These are phyloP conservation scores for Podaxis sp. DNA, from an alignment of 768 basidiomycete genomes.

Conservation along the genomic window DNA sequence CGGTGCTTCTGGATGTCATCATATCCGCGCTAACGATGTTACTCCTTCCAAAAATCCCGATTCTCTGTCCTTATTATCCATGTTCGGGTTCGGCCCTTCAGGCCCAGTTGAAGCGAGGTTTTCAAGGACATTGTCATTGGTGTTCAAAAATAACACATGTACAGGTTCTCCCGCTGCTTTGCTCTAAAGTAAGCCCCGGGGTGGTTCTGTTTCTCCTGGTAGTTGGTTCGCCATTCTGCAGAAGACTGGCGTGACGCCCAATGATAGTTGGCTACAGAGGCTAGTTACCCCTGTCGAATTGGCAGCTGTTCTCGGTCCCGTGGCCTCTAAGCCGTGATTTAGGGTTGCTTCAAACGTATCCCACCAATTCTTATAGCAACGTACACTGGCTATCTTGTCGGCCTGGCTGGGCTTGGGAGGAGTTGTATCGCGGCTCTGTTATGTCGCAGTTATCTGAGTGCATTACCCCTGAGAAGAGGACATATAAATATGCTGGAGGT, in stretches of 20 bases:
- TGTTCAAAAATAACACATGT: neutral
- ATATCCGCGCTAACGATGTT: constrained; percentile 18
- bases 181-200: constrained; percentile 29
- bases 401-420: too few relatives aligned
- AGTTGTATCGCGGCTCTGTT: too few relatives aligned
- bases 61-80: constrained; percentile 25
- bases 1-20: constrained; percentile 21
- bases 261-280: too few relatives aligned
- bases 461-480: too few relatives aligned
- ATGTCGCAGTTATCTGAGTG: too few relatives aligned
- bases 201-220: constrained; percentile 17
- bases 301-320: too few relatives aligned
- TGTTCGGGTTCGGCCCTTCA: constrained; percentile 30
- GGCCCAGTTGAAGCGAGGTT: constrained; percentile 27
- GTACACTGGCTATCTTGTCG: too few relatives aligned
- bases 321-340: too few relatives aligned
- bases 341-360: too few relatives aligned
- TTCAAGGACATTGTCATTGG: neutral
- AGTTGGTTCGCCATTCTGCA: too few relatives aligned
- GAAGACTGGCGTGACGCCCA: constrained; percentile 18
- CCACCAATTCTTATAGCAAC: too few relatives aligned
- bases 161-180: constrained; percentile 30
- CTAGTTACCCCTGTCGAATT: too few relatives aligned
- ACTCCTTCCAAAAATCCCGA: constrained; percentile 24
- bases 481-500: neutral